Conservation (phyloP, 306 rosid genomes). For the Quercus wislizeni region DNA sequence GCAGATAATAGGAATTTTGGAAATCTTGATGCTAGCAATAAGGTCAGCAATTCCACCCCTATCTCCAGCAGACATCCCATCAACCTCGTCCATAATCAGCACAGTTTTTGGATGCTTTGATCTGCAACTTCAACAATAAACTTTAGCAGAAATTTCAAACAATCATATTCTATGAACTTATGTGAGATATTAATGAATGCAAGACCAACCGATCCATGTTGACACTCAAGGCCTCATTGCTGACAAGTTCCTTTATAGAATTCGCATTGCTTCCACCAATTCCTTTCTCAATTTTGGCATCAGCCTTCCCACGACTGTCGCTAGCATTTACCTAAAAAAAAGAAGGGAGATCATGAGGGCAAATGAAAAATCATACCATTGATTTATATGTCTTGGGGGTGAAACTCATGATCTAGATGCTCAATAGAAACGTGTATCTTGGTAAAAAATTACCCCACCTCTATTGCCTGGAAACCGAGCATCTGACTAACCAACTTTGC, state of each 20-base stretch:
- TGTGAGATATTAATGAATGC: slow-evolving; percentile 16
- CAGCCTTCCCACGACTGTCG: slow-evolving; percentile 96
- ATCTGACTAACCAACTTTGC: slow-evolving; percentile 90
- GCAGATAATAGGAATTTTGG: slow-evolving; percentile 94
- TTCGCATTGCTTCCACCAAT: slow-evolving; percentile 90
- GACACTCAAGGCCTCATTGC: slow-evolving; percentile 53
- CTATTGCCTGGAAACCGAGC: slow-evolving; percentile 86
- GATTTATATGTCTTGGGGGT: background rate
- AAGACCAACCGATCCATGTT: slow-evolving; percentile 62
- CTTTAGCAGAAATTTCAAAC: slow-evolving; percentile 10
- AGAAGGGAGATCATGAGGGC: slow-evolving; percentile 13
- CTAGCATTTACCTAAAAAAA: slow-evolving; percentile 89
- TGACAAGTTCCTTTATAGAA: slow-evolving; percentile 81
- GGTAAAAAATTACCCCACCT: slow-evolving; percentile 49
- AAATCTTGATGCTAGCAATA: slow-evolving; percentile 83
- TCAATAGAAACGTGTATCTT: background rate
- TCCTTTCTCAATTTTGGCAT: slow-evolving; percentile 85
- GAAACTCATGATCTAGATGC: background rate
- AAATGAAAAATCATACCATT: background rate
- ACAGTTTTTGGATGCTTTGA: slow-evolving; percentile 70
- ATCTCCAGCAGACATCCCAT: slow-evolving; percentile 99
- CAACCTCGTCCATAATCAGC: slow-evolving; percentile 97
- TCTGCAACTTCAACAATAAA: slow-evolving; percentile 49
- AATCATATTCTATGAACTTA: slow-evolving; percentile 10
- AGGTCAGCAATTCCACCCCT: slow-evolving; percentile 98